Conservation (phyloP, 805 yeast genomes). For the Ogataea polymorpha region DNA sequence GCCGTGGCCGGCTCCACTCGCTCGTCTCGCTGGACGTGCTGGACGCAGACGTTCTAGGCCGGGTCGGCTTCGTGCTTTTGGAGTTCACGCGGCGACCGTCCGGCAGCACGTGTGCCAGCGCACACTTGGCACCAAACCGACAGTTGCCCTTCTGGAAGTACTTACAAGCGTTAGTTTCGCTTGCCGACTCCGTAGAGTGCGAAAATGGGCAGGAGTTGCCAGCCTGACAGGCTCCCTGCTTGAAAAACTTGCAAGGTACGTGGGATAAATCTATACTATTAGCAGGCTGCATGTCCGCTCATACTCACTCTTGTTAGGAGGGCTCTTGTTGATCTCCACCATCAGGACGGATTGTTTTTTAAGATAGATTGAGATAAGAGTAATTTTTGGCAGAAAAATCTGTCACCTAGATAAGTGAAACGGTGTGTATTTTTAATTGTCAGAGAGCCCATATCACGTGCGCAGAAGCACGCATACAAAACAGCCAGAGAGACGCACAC, state of each 20-base stretch:
- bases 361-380: conserved; percentile 6
- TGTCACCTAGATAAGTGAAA: conserved; percentile 4
- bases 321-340: conserved; percentile 17
- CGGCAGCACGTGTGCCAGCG: conserved; percentile 85
- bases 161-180: conserved; percentile 71
- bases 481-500: background rate
- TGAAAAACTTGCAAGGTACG: conserved; percentile 93
- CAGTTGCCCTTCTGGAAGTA: conserved; percentile 96
- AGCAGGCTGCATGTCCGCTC: background rate
- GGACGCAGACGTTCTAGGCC: conserved; percentile 10
- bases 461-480: background rate
- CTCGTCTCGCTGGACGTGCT: conserved; percentile 15
- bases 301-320: conserved; percentile 26
- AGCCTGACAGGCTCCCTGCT: conserved; percentile 94
- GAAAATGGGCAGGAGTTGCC: conserved; percentile 90
- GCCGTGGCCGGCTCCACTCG: conserved; percentile 12
- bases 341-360: background rate
- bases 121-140: conserved; percentile 92
- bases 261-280: conserved; percentile 62
- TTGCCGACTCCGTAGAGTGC: conserved; percentile 62
- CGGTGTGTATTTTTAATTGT: background rate
- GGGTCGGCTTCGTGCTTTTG: conserved; percentile 18
- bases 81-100: conserved; percentile 82
- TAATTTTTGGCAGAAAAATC: conserved; percentile 4
- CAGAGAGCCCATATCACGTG: background rate